Evolutionary conservation across 163 green algal species (phyloP), one percentile per base, ranked within the genome.

Genomic region (Trebouxiophyceae sp.): DNA sequence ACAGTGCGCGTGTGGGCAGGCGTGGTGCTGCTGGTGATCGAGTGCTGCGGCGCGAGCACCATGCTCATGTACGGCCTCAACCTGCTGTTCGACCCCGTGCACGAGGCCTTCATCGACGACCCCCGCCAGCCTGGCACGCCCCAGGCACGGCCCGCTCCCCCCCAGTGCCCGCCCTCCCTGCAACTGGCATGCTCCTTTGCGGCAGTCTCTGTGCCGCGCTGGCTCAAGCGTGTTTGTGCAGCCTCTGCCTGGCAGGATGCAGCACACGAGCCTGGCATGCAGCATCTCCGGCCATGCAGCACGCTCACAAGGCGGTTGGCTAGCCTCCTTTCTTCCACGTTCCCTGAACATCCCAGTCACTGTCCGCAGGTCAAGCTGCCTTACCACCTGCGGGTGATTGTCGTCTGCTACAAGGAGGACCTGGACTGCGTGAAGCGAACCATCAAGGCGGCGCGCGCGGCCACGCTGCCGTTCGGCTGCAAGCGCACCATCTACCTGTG

Each of bases 21-120:
- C 33, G 66, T 74, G 16, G 24, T 83, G 33, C 34, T 85, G 29
- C 62, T 85, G 50, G 71, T 73, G 31, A 44, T 81, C 24, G 78
- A 85, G 75, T 59, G 71, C 16, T 68, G 77, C 34, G 78, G 78
- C 34, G 63, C 75, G 32, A 74, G 58, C 24, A 74, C 73, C 4
- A 66, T 79, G 19, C 7, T 84, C 24, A 56, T 73, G 69, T 84
- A 84, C 50, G 77, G 71, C 29, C 57, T 65, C 47, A 69, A 71
- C 26, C 59, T 76, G 22, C 60, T 76, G 23, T 76, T 39, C 20
- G 56, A 65, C 39, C 64, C 70, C 23, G 64, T 72, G 28, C 50
- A 58, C 50, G 63, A 71, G 50, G 33, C 69, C 32, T 76, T 69
- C 32, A 28, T n/a, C 7, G 59, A 68, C 31, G 70, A 76, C 58